Base-by-base conservation (phyloP, 169 alveolate species). In the Eimeria necatrix region DNA sequence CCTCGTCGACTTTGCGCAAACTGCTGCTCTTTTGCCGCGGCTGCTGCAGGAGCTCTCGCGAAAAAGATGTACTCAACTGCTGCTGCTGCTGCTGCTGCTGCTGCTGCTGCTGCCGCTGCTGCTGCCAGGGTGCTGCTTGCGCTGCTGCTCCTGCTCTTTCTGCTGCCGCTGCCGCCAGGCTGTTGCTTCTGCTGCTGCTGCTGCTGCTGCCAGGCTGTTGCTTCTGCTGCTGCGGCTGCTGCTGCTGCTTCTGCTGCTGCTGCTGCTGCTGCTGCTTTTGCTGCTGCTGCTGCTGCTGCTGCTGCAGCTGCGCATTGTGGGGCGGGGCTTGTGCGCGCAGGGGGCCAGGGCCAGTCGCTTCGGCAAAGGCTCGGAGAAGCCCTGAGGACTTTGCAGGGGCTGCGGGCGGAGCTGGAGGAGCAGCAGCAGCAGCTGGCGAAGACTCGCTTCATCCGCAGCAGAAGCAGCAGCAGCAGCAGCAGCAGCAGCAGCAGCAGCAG, bases 391-490 rank as follows among this genome's bases (percentile, higher is more conserved):
- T 59, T 83, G 91, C 91, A 83, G 76, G 91, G 91, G 18, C 26
- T 83, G 61, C 73, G 91, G 8, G 59, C 49, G 32, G 59, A 83
- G 91, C 91, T 83, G 49, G 91, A 83, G 56, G 91, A 83, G 9
- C 73, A 83, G 71, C 91, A 83, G 78, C 91, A 83, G 46, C 78
- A 20, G 46, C 91, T 83, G 59, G 91, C 91, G n/a, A 52, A 59
- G 76, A 83, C 64, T 14, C 91, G 91, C 59, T 83, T 83, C 59
- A 51, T 83, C 16, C 91, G 91, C 78, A 53, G n/a, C n/a, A n/a
- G 8, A 9, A 14, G 64, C 64, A 56, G 20, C 20, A 56, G 20
- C 14, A 56, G 64, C 64, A 56, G 64, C 20, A 14, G 64, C 20
- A 9, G 20, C 64, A 56, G 64, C 64, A n/a, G n/a, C n/a, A n/a